Base-by-base conservation (phyloP, 2,329 filamentous ascomycete genomes). In the Biscogniauxia marginata region DNA sequence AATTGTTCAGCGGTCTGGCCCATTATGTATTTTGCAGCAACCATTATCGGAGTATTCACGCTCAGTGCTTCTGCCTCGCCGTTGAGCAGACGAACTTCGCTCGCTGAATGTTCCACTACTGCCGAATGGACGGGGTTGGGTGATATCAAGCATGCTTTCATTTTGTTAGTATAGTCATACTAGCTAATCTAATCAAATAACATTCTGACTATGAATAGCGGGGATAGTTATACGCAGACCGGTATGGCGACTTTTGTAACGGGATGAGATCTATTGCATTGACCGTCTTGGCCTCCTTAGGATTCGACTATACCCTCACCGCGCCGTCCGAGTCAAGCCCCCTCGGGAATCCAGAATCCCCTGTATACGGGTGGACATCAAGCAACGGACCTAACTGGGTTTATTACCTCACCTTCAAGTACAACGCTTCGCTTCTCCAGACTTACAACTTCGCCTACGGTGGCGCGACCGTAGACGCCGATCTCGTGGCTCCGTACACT, bases 321-420 rank as follows among this genome's bases (percentile, higher is more conserved):
- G 77, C 84, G 39, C 84, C 86, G 1, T 79, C 75, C 7, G 60
- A 74, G 2, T 67, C 73, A 0, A 85, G 86, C 60, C 84, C 85
- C 0, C 74, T 88, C 46, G 86, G 86, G 0, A 89, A 89, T 63
- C 85, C 85, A 0, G 59, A 73, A 0, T 83, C 81, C 59, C 80
- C 79, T 0, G 77, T 80, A 20, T 78, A 70, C 60, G 30, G 30
- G 9, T 39, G 30, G 30, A 82, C 80, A 20, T 75, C 78, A 0
- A 71, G 76, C 5, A 78, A 78, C 20, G 81, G 81, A 9, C 67
- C 73, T 20, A 82, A 83, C 62, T 83, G 79, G 80, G 72, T 82
- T 30, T 80, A 76, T 46, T 78, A 74, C 55, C 69, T 83, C 3
- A 78, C 78, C 0, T 73, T 72, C 3, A 72, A 74, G 50, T 74